Evolutionary conservation across 805 yeast species (phyloP).

Genomic region (Torulaspora gathmanii): DNA sequence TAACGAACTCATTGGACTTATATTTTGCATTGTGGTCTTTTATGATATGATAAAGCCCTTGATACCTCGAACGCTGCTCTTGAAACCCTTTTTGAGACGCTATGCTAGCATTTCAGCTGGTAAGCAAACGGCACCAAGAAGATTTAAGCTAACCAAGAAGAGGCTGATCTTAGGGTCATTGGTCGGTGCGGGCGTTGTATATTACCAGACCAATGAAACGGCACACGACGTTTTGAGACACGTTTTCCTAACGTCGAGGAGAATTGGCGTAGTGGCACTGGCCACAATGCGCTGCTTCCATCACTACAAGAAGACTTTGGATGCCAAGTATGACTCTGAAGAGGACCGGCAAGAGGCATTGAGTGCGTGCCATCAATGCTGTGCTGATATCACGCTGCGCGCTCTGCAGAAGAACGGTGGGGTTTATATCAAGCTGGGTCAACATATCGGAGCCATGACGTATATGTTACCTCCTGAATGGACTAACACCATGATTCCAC

Average conservation of each 20-base stretch:
- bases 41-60: constrained; percentile 8
- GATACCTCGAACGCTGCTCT: neutral
- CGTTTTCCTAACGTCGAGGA: constrained; percentile 37
- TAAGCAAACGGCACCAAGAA: neutral
- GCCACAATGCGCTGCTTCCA: constrained; percentile 73
- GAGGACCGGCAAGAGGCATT: constrained; percentile 52
- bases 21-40: neutral
- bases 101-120: constrained; percentile 3
- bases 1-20: neutral
- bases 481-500: constrained; percentile 90
- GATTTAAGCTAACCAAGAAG: constrained; percentile 7
- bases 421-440: constrained; percentile 88
- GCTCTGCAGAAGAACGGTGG: constrained; percentile 90
- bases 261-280: constrained; percentile 57
- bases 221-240: constrained; percentile 25
- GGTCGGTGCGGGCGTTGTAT: constrained; percentile 17
- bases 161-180: constrained; percentile 10
- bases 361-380: constrained; percentile 60
- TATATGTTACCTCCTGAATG: constrained; percentile 88
- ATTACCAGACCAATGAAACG: constrained; percentile 28
- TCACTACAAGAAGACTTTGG: constrained; percentile 58
- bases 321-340: constrained; percentile 38
- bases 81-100: constrained; percentile 5
- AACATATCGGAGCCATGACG: constrained; percentile 88
- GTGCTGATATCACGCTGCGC: constrained; percentile 71